phyloP scores from a whole-genome alignment of 371 early-diverging fungal species.

The Massospora cicadina region DNA sequence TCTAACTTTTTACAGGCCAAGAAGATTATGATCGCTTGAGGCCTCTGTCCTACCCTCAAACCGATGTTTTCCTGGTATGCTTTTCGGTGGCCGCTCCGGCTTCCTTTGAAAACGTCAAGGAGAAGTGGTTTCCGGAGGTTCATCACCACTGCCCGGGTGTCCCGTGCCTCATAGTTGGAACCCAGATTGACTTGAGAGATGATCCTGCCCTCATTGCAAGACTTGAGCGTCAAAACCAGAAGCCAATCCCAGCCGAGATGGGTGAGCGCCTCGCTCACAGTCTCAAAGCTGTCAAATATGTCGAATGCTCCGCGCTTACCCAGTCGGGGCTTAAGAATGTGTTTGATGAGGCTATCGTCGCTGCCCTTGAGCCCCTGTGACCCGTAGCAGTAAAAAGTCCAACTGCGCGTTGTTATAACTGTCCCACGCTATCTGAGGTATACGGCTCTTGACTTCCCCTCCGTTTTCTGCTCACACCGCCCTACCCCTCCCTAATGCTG shows the following conservation, averaged over 20 bases:
- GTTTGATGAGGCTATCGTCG: conserved; percentile 96
- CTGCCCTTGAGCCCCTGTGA: conserved; percentile 88
- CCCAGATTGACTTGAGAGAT: conserved; percentile 88
- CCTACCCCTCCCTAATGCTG: not conserved
- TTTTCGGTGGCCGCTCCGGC: conserved; percentile 91
- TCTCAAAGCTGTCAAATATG: conserved; percentile 87
- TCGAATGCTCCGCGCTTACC: conserved; percentile 94
- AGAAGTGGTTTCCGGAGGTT: conserved; percentile 83
- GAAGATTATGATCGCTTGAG: conserved; percentile 97
- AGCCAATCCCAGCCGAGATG: conserved; percentile 59
- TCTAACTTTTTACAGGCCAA: conserved; percentile 32
- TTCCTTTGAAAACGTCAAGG: conserved; percentile 79
- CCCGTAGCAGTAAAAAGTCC: conserved; percentile 39
- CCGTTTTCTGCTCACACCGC: not conserved
- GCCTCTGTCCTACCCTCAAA: conserved; percentile 87
- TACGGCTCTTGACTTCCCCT: not conserved
- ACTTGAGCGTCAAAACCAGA: conserved; percentile 61
- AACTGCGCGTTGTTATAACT: conserved; percentile 55
- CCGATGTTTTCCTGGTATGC: conserved; percentile 89
- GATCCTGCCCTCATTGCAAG: conserved; percentile 65
- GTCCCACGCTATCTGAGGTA: not conserved
- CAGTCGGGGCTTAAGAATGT: conserved; percentile 94
- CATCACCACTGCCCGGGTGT: conserved; percentile 95
- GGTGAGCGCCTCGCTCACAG: conserved; percentile 78
- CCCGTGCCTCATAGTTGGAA: conserved; percentile 91